Evolutionary conservation across 768 basidiomycete species (phyloP).

Genomic region (button mushroom (Agaricus bisporus)): DNA sequence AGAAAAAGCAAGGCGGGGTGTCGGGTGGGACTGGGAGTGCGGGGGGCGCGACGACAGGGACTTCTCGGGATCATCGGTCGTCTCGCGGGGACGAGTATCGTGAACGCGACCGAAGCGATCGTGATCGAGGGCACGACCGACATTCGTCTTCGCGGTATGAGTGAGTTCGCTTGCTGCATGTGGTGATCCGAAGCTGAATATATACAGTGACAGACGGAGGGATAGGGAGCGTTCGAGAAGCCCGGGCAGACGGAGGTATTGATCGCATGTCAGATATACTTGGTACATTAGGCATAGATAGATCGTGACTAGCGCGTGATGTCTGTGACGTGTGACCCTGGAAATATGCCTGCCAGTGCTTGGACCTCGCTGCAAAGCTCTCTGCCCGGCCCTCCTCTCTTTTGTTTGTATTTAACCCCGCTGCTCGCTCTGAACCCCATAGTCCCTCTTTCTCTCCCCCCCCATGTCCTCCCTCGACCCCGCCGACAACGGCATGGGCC

Average conservation of each 20-base stretch:
- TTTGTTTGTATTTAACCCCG: neutral
- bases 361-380: conserved; percentile 7
- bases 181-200: conserved; percentile 21
- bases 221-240: conserved; percentile 73
- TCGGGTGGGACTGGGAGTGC: conserved; percentile 30
- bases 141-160: conserved; percentile 68
- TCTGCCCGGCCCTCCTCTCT: neutral
- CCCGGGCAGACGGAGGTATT: conserved; percentile 59
- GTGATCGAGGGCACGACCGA: conserved; percentile 65
- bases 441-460: neutral
- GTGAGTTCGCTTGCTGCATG: conserved; percentile 37
- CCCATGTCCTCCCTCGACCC: conserved; percentile 13
- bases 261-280: conserved; percentile 16
- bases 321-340: conserved; percentile 4
- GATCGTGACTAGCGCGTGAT: neutral
- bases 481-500: conserved; percentile 19
- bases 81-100: conserved; percentile 27
- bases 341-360: conserved; percentile 11
- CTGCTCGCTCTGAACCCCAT: neutral
- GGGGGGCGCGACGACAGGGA: conserved; percentile 35
- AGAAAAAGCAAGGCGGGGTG: conserved; percentile 56
- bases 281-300: neutral
- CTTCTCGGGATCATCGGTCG: conserved; percentile 44
- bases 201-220: conserved; percentile 57
- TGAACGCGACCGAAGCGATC: conserved; percentile 56